Conservation (phyloP, 1,139 yeast species). For the Pichia norvegensis region DNA sequence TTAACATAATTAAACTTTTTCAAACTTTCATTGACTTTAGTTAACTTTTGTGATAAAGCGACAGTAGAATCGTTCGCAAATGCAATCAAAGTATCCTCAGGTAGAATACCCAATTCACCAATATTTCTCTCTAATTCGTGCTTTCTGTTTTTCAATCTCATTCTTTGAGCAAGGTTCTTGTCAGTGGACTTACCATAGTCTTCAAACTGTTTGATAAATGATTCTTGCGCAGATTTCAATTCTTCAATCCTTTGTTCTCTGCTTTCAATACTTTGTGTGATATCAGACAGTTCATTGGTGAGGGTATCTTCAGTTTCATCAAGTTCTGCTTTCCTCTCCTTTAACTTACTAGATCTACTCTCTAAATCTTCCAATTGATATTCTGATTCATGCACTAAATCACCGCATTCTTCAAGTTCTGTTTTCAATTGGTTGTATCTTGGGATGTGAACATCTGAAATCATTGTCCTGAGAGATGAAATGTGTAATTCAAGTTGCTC, state of each 20-base stretch:
- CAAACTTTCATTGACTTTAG: slow-evolving; percentile 49
- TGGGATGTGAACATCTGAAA: slow-evolving; percentile 47
- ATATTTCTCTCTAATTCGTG: slow-evolving; percentile 69
- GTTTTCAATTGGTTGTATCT: slow-evolving; percentile 15
- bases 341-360: slow-evolving; percentile 40
- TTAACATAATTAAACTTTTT: slow-evolving; percentile 71
- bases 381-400: slow-evolving; percentile 35
- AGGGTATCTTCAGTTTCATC: slow-evolving; percentile 39
- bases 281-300: slow-evolving; percentile 2
- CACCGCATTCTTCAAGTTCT: slow-evolving; percentile 29
- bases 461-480: slow-evolving; percentile 49
- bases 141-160: slow-evolving; percentile 52
- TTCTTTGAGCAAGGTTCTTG: slow-evolving; percentile 55
- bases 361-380: slow-evolving; percentile 53
- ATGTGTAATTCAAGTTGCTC: slow-evolving; percentile 44
- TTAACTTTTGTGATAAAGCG: slow-evolving; percentile 48
- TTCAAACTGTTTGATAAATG: slow-evolving; percentile 50
- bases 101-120: slow-evolving; percentile 76
- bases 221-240: slow-evolving; percentile 51
- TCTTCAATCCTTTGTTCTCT: slow-evolving; percentile 39
- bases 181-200: slow-evolving; percentile 60
- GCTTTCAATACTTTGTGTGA: slow-evolving; percentile 30
- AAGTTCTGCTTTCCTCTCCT: slow-evolving; percentile 53
- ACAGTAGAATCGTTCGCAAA: slow-evolving; percentile 39
- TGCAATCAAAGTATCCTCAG: slow-evolving; percentile 72